Evolutionary conservation across 208 protist species (phyloP).

Genomic region (Novymonas esmeraldas): DNA sequence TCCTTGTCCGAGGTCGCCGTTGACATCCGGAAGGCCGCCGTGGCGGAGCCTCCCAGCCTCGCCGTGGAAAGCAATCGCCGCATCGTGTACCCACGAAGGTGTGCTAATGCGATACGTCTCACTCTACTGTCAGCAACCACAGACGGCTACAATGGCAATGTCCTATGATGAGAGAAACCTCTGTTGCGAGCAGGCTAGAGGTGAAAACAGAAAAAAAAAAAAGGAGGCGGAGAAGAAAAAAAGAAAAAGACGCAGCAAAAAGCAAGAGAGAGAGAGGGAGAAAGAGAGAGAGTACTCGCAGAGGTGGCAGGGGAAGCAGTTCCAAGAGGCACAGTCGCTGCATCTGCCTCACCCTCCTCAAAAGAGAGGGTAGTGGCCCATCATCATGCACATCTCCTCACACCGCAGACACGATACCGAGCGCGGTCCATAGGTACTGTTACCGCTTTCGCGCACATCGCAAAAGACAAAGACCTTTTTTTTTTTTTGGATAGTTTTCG

Average conservation of each 20-base stretch:
- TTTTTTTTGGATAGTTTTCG: not conserved
- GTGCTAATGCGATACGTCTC: not conserved
- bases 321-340: too few species aligned
- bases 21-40: not conserved
- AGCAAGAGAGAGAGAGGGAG: too few species aligned
- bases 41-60: not conserved
- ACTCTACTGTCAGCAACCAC: not conserved
- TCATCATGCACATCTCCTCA: too few species aligned
- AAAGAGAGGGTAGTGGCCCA: too few species aligned
- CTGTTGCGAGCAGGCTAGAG: not conserved
- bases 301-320: too few species aligned
- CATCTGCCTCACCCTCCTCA: too few species aligned
- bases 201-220: not conserved
- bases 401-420: too few species aligned
- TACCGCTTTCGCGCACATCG: too few species aligned
- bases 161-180: not conserved
- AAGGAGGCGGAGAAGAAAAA: not conserved
- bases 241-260: too few species aligned
- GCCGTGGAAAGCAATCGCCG: slow-evolving; percentile 2
- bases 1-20: slow-evolving; percentile 10
- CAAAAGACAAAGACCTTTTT: too few species aligned
- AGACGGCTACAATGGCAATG: not conserved
- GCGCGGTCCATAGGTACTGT: too few species aligned
- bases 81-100: slow-evolving; percentile 4
- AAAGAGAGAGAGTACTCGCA: too few species aligned